Evolutionary conservation across 805 yeast genomes (phyloP).

Genomic region (baker's yeast (Saccharomyces cerevisiae)): DNA sequence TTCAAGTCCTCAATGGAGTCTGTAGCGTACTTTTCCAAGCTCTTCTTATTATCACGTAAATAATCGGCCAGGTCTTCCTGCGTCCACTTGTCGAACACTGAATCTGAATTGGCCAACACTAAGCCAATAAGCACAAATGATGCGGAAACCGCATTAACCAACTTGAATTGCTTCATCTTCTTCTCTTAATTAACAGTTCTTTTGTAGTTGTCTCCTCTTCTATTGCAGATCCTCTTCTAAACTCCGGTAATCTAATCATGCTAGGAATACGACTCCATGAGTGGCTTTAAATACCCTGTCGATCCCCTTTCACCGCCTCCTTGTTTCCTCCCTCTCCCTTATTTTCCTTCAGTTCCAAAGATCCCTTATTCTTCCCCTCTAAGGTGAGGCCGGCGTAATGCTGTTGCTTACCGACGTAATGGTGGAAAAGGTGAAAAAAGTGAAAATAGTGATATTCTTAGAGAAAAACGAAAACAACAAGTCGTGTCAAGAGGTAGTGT

Average conservation of each 20-base stretch:
- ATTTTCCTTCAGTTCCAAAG: neutral
- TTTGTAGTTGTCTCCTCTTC: neutral
- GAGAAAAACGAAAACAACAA: neutral
- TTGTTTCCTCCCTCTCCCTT: neutral
- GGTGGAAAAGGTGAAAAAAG: neutral
- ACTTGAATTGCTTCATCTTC: neutral
- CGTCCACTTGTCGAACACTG: constrained; percentile 27
- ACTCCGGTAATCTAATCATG: neutral
- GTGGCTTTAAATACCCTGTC: neutral
- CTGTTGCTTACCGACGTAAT: neutral
- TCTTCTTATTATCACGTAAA: constrained; percentile 26
- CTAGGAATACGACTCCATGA: neutral
- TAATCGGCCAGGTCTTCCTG: constrained; percentile 29
- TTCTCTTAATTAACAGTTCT: neutral
- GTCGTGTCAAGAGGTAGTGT: neutral
- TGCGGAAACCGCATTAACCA: neutral
- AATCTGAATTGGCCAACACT: neutral
- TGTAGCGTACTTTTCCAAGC: constrained; percentile 13
- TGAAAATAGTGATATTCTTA: neutral
- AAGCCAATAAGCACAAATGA: neutral
- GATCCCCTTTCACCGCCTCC: neutral
- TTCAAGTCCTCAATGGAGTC: constrained; percentile 20
- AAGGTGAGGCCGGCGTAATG: neutral
- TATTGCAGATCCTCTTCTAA: neutral
- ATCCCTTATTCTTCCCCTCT: neutral